A percentile compares a stretch with the other conserved stretches of the same genome.
phyloP scores from a whole-genome alignment of 83 land plant genomes.

The Larix sibirica region DNA sequence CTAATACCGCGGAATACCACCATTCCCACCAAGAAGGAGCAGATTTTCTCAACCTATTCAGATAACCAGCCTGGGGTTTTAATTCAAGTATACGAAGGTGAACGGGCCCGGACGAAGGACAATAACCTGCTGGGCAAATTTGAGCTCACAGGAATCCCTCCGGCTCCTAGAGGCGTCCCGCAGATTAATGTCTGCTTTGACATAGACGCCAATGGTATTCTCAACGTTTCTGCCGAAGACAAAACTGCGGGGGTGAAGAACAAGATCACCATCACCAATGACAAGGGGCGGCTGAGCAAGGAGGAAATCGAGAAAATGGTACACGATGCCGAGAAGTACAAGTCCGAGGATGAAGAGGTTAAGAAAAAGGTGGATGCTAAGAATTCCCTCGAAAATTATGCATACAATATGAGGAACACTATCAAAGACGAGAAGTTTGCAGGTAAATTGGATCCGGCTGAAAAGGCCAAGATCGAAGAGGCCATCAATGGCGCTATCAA shows the following conservation, averaged over 20 bases:
- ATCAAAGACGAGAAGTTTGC: slow-evolving; percentile 34
- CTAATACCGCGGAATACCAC: slow-evolving; percentile 45
- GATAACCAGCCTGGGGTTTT: slow-evolving; percentile 48
- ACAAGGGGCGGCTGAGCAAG: slow-evolving; percentile 30
- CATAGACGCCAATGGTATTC: slow-evolving; percentile 46
- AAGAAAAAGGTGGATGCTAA: slow-evolving; percentile 35
- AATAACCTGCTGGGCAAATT: slow-evolving; percentile 43
- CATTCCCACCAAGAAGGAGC: slow-evolving; percentile 49
- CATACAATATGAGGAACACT: slow-evolving; percentile 33
- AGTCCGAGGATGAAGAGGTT: slow-evolving; percentile 26
- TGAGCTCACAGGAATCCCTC: slow-evolving; percentile 42
- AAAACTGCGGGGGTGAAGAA: slow-evolving; percentile 38
- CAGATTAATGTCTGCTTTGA: slow-evolving; percentile 40
- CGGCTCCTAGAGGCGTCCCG: slow-evolving; percentile 42
- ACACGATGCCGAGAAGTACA: slow-evolving; percentile 27
- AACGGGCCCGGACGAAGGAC: slow-evolving; percentile 40
- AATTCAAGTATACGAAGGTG: slow-evolving; percentile 41
- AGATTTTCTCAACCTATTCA: slow-evolving; percentile 33
- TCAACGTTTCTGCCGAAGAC: slow-evolving; percentile 42
- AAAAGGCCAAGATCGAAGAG: slow-evolving; percentile 67
- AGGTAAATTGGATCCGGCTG: slow-evolving; percentile 41
- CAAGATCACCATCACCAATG: slow-evolving; percentile 29
- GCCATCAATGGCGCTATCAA: slow-evolving; percentile 43
- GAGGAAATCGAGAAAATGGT: slow-evolving; percentile 36
- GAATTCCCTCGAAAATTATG: slow-evolving; percentile 25